These are phyloP conservation scores for Teratosphaeria destructans DNA, from an alignment of 2,329 filamentous ascomycete species.

Conservation along the genomic window DNA sequence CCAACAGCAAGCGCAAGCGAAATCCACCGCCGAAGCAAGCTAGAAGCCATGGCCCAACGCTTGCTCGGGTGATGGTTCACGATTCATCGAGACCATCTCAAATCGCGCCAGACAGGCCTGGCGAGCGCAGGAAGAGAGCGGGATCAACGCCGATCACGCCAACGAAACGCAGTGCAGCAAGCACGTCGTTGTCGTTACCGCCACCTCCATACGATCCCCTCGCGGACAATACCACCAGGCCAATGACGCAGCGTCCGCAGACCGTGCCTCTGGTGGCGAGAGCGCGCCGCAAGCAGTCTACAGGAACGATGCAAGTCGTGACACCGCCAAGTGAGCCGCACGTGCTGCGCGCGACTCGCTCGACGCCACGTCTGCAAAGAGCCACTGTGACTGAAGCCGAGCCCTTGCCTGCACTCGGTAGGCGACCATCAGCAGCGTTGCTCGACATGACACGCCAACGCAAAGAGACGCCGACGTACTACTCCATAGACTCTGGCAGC, in stretches of 20 bases:
- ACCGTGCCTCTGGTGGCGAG: conserved; percentile 1
- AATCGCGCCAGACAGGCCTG: conserved; percentile 19
- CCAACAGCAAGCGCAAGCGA: not conserved
- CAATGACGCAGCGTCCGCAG: not conserved
- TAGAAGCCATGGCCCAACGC: conserved; percentile 12
- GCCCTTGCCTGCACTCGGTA: not conserved
- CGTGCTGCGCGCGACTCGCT: conserved; percentile 4
- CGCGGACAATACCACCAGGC: not conserved
- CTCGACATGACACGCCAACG: conserved; percentile 17
- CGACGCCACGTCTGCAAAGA: conserved; percentile 6
- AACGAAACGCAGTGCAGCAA: not conserved
- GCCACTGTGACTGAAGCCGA: not conserved
- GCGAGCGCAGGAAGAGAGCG: conserved; percentile 12
- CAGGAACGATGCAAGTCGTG: not conserved
- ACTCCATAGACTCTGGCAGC: conserved; percentile 35
- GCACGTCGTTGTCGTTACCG: conserved; percentile 1
- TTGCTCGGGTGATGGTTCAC: conserved; percentile 21
- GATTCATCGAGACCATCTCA: conserved; percentile 18
- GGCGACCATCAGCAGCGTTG: conserved; percentile 2
- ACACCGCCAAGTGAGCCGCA: not conserved
- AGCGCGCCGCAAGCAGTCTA: conserved; percentile 7
- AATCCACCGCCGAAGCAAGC: conserved; percentile 5
- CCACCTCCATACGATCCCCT: conserved; percentile 3
- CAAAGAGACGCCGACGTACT: conserved; percentile 29
- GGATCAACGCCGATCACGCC: not conserved